phyloP scores from a whole-genome alignment of 2,329 filamentous ascomycete species.

The Thermoascus crustaceus region DNA sequence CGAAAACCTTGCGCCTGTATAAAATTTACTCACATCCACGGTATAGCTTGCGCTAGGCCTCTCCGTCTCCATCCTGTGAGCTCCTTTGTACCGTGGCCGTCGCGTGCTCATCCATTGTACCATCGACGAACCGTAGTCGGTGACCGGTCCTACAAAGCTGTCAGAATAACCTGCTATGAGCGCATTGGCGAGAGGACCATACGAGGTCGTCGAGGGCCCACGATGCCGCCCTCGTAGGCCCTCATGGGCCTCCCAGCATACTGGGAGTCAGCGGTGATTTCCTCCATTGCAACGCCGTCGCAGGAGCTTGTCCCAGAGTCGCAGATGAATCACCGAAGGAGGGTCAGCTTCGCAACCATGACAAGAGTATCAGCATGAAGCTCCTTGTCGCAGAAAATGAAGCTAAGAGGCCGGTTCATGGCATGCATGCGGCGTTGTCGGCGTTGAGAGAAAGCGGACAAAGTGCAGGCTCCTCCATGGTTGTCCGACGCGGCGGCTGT shows the following conservation, averaged over 20 bases:
- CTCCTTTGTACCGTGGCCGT: conserved; percentile 64
- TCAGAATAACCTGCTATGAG: background rate
- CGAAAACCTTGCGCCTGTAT: too few species aligned
- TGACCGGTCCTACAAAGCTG: conserved; percentile 64
- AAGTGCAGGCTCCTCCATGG: too few species aligned
- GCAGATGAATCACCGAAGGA: background rate
- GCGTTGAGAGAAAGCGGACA: too few species aligned
- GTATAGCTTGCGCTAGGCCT: conserved; percentile 83
- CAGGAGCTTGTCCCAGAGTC: background rate
- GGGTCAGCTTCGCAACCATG: too few species aligned
- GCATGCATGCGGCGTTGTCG: too few species aligned
- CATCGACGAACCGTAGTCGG: conserved; percentile 84
- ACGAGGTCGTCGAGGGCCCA: conserved; percentile 35
- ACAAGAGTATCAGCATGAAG: too few species aligned
- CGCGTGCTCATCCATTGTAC: conserved; percentile 86
- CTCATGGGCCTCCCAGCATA: conserved; percentile 23
- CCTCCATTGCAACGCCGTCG: conserved; percentile 26
- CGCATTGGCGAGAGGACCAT: conserved; percentile 10
- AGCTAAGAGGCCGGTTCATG: too few species aligned
- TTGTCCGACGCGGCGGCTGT: conserved; percentile 6
- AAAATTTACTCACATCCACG: conserved; percentile 59
- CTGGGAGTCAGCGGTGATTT: conserved; percentile 27
- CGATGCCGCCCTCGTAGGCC: conserved; percentile 25
- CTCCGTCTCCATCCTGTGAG: conserved; percentile 66
- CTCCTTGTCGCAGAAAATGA: too few species aligned